Evolutionary conservation across 1,139 yeast genomes (phyloP), one percentile per base, ranked within the genome.

Genomic region (Geotrichum cucujoidarum): DNA sequence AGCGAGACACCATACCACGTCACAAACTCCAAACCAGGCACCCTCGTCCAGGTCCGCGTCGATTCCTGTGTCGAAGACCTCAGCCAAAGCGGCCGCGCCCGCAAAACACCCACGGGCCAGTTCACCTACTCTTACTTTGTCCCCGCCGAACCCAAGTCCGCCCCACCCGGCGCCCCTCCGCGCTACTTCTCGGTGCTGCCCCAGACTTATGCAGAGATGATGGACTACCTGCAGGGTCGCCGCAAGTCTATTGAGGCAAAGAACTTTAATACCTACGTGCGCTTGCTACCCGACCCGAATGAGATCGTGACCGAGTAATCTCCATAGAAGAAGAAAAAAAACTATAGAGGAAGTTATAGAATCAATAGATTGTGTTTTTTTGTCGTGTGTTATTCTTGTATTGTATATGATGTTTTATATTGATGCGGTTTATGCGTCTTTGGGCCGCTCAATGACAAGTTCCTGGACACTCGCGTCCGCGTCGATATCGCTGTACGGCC

Each of bases 71-170:
- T 88, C 51, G 78, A 84, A 56, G 76, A 76, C 49, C 70, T 89
- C 59, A 83, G 80, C 48, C 76, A 78, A 2, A 13, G 27, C 16
- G 27, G 38, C 16, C 2, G 14, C 32, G 75, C 75, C 33, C 73
- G 74, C 43, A 71, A 75, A 41, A 81, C 78, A 43, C 84, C 84
- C 58, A 81, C 95, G 16, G 97, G 97, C 17, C 80, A 90, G n/a
- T 89, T 89, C 62, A 85, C 88, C 49, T 89, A 82, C 66, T 87
- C 96, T 1, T 89, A 83, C 76, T 89, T 81, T 63, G 95, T 87
- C 35, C 88, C 92, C 44, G 76, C 55, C 25, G 56, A 17, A 63
- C 64, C 27, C 25, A 3, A 59, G 20, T 66, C 68, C 4, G 71
- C 71, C 21, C 55, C 60, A 37, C 68, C 68, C 14, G 52, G 25